Evolutionary conservation across 208 protist species (phyloP).

Genomic region (Crithidia thermophila): DNA sequence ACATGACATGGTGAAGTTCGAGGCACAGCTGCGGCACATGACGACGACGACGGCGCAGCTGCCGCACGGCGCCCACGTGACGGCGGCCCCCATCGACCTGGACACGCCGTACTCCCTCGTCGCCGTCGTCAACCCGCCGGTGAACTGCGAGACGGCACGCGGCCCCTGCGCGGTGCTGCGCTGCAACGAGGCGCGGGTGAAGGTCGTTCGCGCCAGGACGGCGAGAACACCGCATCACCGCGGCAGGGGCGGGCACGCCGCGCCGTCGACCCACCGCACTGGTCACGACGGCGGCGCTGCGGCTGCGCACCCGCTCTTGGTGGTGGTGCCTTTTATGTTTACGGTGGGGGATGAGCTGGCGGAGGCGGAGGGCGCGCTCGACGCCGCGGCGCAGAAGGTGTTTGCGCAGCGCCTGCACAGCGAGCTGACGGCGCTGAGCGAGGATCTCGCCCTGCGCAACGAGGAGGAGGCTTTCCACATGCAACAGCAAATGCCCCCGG

Average conservation of each 20-base stretch:
- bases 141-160: constrained; percentile 29
- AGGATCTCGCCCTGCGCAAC: constrained; percentile 75
- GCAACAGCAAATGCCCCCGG: constrained; percentile 76
- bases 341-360: constrained; percentile 74
- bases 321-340: constrained; percentile 81
- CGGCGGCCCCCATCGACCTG: constrained; percentile 44
- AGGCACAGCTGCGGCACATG: constrained; percentile 30
- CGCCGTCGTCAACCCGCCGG: constrained; percentile 71
- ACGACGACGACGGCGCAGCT: neutral
- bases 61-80: constrained; percentile 29
- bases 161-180: constrained; percentile 55
- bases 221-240: neutral
- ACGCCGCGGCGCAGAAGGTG: constrained; percentile 63
- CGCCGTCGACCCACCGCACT: neutral
- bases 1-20: constrained; percentile 56
- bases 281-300: neutral
- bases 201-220: constrained; percentile 9
- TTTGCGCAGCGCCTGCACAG: constrained; percentile 70
- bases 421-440: constrained; percentile 45
- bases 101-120: constrained; percentile 73
- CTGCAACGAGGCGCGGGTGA: constrained; percentile 13
- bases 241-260: neutral
- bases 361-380: constrained; percentile 78
- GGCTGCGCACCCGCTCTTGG: constrained; percentile 23
- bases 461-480: constrained; percentile 83